Conservation (phyloP, 2,329 filamentous ascomycete species). For the Pseudopithomyces chartarum region DNA sequence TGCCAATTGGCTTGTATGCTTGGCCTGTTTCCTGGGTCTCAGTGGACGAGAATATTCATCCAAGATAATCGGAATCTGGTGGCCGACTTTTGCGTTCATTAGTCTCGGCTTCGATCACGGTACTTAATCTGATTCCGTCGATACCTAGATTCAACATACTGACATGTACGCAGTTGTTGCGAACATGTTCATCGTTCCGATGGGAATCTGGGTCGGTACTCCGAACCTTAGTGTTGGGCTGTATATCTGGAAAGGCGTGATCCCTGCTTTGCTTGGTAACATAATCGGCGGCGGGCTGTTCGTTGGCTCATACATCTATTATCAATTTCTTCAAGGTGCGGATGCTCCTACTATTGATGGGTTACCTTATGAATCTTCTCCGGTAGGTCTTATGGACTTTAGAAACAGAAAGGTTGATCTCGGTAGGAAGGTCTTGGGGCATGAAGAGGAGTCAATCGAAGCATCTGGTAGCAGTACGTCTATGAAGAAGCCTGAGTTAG, state of each 20-base stretch:
- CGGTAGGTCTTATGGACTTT: neutral
- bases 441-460: neutral
- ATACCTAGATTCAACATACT: neutral
- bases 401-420: neutral
- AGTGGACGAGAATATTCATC: constrained; percentile 23
- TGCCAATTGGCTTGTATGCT: constrained; percentile 28
- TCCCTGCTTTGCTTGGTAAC: constrained; percentile 28
- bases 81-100: constrained; percentile 31
- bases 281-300: constrained; percentile 22
- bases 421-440: neutral
- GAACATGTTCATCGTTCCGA: constrained; percentile 36
- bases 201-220: constrained; percentile 28
- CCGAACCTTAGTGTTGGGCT: constrained; percentile 25
- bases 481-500: neutral
- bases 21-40: constrained; percentile 28
- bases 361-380: neutral
- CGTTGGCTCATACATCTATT: neutral
- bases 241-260: constrained; percentile 38
- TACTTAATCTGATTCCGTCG: neutral
- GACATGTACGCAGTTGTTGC: constrained; percentile 19
- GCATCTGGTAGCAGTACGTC: neutral
- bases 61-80: constrained; percentile 36
- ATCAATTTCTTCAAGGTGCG: neutral
- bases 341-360: neutral
- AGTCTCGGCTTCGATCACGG: constrained; percentile 29